Evolutionary conservation across 768 basidiomycete species (phyloP), one percentile per base, ranked within the genome.

Genomic region (Lentinula aciculospora): DNA sequence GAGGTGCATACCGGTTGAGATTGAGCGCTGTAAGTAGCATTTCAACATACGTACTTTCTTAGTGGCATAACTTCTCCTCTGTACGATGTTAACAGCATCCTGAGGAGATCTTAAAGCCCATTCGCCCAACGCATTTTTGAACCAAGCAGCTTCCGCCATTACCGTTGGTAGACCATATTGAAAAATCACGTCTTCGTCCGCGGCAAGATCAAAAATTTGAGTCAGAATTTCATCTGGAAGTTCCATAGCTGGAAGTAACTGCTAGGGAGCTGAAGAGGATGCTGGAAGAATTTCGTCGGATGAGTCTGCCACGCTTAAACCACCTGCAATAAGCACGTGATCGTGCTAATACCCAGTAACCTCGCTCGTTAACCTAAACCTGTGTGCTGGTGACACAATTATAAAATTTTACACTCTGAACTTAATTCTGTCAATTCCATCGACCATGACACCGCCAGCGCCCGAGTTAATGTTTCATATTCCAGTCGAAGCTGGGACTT

Each of bases 141-240:
- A 81, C 89, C 89, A 92, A 27, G 81, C 79, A 0, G 82, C 83
- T 61, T 80, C 79, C 10, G 83, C 79, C 78, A 88, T 79, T 51
- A 75, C 72, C 0, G 82, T 85, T 6, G 85, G 86, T 8, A 88
- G 67, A 0, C 78, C 78, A 51, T 78, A 77, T 62, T 81, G 80
- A 61, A 86, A 82, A 32, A 89, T 76, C n/a, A 81, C 72, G 61
- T 87, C 84, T 63, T 89, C 87, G 53, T 87, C 84, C 4, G 84
- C 79, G 1, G 88, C 86, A 25, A 86, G 74, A 64, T 85, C 79
- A 64, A 91, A 90, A 6, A 91, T 87, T 46, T 81, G 74, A 1
- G 79, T 76, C 81, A 83, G 85, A 2, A 92, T 73, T 72, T 92
- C 89, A 7, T 81, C 78, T 3, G 89, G 89, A 2, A 91, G 76